A percentile compares a stretch with the other conserved stretches of the same genome.
Conservation (phyloP, 2,329 filamentous ascomycete genomes). For the Penicillium sp. region DNA sequence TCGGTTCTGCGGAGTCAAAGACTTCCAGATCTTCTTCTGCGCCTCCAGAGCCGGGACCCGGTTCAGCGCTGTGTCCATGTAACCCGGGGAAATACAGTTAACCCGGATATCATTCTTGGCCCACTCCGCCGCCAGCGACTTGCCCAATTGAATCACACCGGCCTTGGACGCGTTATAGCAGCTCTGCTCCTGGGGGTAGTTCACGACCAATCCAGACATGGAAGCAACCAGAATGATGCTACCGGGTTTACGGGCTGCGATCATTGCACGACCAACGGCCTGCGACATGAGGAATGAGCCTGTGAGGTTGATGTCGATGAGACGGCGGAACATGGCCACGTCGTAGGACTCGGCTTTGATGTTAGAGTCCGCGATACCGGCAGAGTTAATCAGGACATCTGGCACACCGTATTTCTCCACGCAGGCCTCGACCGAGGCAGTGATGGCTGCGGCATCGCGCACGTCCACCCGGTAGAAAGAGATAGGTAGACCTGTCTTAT, state of each 20-base stretch:
- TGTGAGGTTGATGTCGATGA: slow-evolving; percentile 16
- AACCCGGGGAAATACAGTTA: slow-evolving; percentile 58
- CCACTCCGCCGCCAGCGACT: slow-evolving; percentile 83
- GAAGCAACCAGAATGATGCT: slow-evolving; percentile 74
- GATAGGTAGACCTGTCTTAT: slow-evolving; percentile 11
- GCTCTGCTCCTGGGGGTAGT: slow-evolving; percentile 71
- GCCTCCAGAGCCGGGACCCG: slow-evolving; percentile 63
- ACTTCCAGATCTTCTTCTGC: slow-evolving; percentile 60
- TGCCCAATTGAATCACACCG: slow-evolving; percentile 76
- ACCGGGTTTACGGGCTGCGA: slow-evolving; percentile 61
- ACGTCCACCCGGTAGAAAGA: slow-evolving; percentile 15
- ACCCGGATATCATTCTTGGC: slow-evolving; percentile 63
- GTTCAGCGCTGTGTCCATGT: slow-evolving; percentile 53
- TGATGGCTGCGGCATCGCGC: slow-evolving; percentile 13
- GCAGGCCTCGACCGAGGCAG: slow-evolving; percentile 12
- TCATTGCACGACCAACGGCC: slow-evolving; percentile 12
- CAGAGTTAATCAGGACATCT: slow-evolving; percentile 14
- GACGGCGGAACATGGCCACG: slow-evolving; percentile 14
- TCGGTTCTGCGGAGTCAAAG: slow-evolving; percentile 76
- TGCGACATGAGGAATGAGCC: slow-evolving; percentile 16
- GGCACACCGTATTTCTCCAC: slow-evolving; percentile 14
- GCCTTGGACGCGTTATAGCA: slow-evolving; percentile 88
- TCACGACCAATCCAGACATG: slow-evolving; percentile 74
- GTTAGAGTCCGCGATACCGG: slow-evolving; percentile 15
- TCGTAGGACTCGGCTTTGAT: slow-evolving; percentile 17